These are phyloP conservation scores for Penicillium capsulatum DNA, from an alignment of 2,329 filamentous ascomycete genomes.

Conservation along the genomic window DNA sequence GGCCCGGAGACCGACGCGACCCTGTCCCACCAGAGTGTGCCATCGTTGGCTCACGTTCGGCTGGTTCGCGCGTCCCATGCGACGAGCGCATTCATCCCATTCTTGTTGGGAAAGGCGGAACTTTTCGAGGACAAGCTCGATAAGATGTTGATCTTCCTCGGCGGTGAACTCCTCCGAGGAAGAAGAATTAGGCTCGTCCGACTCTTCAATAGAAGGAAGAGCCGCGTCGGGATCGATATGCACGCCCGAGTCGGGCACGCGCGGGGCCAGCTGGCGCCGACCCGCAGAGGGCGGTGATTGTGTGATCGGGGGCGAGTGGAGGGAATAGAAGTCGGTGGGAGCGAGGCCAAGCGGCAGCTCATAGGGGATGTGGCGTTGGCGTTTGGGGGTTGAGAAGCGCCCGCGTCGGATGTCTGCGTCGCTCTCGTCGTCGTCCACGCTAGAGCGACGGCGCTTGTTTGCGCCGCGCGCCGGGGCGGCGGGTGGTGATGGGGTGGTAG, in stretches of 20 bases:
- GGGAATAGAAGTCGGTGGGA: slow-evolving; percentile 42
- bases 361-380: slow-evolving; percentile 40
- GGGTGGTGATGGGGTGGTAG: slow-evolving; percentile 21
- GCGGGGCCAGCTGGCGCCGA: slow-evolving; percentile 8
- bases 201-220: slow-evolving; percentile 37
- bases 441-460: slow-evolving; percentile 40
- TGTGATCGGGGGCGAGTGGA: slow-evolving; percentile 34
- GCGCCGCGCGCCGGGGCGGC: slow-evolving; percentile 30
- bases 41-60: slow-evolving; percentile 42
- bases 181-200: slow-evolving; percentile 16
- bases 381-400: slow-evolving; percentile 44
- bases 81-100: slow-evolving; percentile 45
- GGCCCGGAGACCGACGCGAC: slow-evolving; percentile 41
- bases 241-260: slow-evolving; percentile 11
- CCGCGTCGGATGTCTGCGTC: slow-evolving; percentile 9
- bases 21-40: slow-evolving; percentile 41
- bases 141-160: slow-evolving; percentile 41
- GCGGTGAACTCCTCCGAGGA: slow-evolving; percentile 32
- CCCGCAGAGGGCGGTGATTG: slow-evolving; percentile 31
- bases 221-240: slow-evolving; percentile 30
- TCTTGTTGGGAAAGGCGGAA: slow-evolving; percentile 42
- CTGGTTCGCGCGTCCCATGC: slow-evolving; percentile 38
- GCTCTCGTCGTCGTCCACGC: slow-evolving; percentile 22
- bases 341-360: slow-evolving; percentile 45
- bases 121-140: slow-evolving; percentile 44